A percentile compares a stretch with the other conserved stretches of the same genome.
Conservation (phyloP, 2,329 filamentous ascomycete genomes). For the Colletotrichum liaoningense region DNA sequence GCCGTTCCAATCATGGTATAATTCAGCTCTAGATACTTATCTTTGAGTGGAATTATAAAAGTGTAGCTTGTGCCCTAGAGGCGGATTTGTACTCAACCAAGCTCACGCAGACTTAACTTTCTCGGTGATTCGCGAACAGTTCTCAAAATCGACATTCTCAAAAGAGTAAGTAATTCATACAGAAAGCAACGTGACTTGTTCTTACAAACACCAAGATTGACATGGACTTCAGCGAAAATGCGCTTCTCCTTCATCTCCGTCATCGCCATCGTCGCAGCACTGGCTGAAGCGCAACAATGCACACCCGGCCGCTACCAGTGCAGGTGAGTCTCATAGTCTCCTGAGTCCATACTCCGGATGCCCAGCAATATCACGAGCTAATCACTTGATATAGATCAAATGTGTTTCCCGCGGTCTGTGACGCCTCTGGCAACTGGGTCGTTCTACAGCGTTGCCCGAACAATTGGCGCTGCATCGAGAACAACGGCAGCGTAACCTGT, state of each 20-base stretch:
- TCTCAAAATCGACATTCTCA: too few species aligned
- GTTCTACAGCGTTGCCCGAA: background rate
- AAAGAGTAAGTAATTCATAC: too few species aligned
- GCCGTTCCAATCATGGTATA: too few species aligned
- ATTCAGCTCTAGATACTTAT: too few species aligned
- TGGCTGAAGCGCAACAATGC: background rate
- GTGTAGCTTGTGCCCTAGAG: too few species aligned
- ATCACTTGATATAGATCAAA: background rate
- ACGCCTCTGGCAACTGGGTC: background rate
- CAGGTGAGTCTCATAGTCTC: background rate
- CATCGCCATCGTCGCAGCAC: background rate
- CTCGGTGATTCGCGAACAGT: too few species aligned
- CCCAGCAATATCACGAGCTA: too few species aligned
- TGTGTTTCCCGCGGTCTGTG: background rate
- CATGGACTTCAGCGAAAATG: background rate
- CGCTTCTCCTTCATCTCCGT: background rate
- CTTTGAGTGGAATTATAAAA: too few species aligned
- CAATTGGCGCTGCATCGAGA: background rate
- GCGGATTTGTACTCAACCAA: too few species aligned
- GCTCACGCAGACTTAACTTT: too few species aligned
- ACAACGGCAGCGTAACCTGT: background rate
- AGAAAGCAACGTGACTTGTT: too few species aligned
- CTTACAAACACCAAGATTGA: background rate
- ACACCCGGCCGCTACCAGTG: background rate
- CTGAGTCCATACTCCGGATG: too few species aligned